These are phyloP conservation scores for Phialophora chinensis DNA, from an alignment of 2,329 filamentous ascomycete species.

Conservation along the genomic window DNA sequence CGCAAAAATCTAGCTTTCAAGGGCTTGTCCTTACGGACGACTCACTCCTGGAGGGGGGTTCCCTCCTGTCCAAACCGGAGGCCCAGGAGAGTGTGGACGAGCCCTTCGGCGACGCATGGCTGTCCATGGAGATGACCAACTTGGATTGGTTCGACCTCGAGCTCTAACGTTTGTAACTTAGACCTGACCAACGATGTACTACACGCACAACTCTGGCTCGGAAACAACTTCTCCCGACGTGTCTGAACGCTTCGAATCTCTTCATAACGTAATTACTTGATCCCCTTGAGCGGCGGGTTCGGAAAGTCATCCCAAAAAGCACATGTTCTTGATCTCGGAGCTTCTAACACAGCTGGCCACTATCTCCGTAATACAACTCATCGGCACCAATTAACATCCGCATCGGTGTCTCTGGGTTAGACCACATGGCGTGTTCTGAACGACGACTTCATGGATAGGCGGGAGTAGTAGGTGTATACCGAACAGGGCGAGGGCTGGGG, in stretches of 20 bases:
- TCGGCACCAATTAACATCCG: background rate
- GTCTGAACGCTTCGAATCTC: background rate
- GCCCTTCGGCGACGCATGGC: background rate
- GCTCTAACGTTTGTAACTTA: background rate
- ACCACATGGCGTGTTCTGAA: background rate
- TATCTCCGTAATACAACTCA: background rate
- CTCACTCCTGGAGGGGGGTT: background rate
- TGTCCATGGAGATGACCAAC: background rate
- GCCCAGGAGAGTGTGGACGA: background rate
- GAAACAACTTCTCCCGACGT: background rate
- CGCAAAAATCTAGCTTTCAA: background rate
- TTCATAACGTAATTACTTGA: background rate
- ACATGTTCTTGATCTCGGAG: background rate
- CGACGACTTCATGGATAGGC: background rate
- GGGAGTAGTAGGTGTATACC: background rate
- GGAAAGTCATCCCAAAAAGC: background rate
- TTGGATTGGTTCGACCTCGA: constrained; percentile 4
- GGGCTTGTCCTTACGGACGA: background rate
- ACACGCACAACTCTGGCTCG: too few relatives aligned
- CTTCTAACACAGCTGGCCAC: too few relatives aligned
- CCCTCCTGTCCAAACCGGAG: background rate
- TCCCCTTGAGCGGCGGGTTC: background rate
- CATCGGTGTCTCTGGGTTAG: background rate
- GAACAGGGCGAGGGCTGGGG: background rate
- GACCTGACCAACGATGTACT: too few relatives aligned